Evolutionary conservation across 345 rosid genomes (phyloP), one percentile per base, ranked within the genome.

Genomic region (Moringa oleifera): DNA sequence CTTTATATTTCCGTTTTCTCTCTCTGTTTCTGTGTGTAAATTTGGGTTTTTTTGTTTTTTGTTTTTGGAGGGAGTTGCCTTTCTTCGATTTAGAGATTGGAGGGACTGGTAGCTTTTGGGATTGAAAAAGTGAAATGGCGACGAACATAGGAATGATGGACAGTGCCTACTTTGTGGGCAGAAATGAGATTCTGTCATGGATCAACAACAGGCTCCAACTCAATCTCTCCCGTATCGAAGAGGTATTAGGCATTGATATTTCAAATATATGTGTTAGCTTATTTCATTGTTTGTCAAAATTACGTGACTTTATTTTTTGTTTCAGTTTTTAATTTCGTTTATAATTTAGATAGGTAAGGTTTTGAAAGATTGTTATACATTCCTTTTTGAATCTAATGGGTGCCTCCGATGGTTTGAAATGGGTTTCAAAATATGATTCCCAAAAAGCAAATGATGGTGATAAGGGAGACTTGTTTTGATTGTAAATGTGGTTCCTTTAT

Each of bases 101-200:
- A 47, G 51, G 15, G 51, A 47, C 15, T 18, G 51, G 24, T 7
- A 64, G n/a, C 19, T 33, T 31, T 37, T 57, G 15, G 25, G 57
- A 47, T 51, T 17, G 25, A 31, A 61, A 31, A 23, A 2, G 59
- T 2, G 33, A 58, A 64, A 92, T 94, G 99, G 89, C 99, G 52
- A 71, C 88, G 21, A 88, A 82, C 71, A 90, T 94, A 45, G 99
- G 99, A 33, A 94, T 88, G 89, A 94, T 94, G 97, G 97, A 90
- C 64, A 80, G 96, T 75, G 99, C 96, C 4, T 94, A 94, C 77
- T 94, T 94, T 56, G 99, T 94, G 49, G 99, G 99, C 28, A 81
- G 99, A 70, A 90, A 85, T 70, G 99, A 94, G 86, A 74, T 94
- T 56, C 73, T 94, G 61, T 77, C 91, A 11, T 90, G 99, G 99